Evolutionary conservation across 2,329 filamentous ascomycete genomes (phyloP), one percentile per base, ranked within the genome.

Genomic region (Dothistroma pini): DNA sequence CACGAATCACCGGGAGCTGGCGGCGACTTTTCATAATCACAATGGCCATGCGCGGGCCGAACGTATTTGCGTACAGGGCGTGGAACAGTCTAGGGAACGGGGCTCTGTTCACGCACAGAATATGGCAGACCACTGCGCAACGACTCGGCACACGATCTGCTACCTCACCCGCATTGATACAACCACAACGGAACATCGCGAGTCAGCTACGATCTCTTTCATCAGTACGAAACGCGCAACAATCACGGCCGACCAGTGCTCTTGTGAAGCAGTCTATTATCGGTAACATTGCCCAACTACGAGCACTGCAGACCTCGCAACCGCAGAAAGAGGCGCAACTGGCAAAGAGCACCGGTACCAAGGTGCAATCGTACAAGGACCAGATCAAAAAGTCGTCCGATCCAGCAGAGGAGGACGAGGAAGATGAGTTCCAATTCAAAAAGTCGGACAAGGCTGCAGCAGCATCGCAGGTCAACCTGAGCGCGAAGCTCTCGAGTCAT

Each of bases 391-490:
- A 60, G 31, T 54, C 54, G 12, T 60, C 57, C 22, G 68, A 71
- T 54, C 66, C 69, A 9, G 63, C 62, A n/a, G 78, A 80, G 32
- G 70, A 71, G 10, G 76, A 78, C 41, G 75, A 78, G 31, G 84
- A 85, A 51, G 80, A 85, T 57, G 84, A 88, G 32, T 76, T 80
- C 60, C 85, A 82, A 22, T 91, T 92, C 72, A 83, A 83, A 65
- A 82, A 85, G 69, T 93, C 90, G 61, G 93, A 96, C 74, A 93
- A 89, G 75, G 95, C 93, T 35, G 85, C 88, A 12, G 87, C 91
- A 70, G 95, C 93, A 11, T 89, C 93, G 2, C 89, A 97, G 72
- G 83, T 99, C 68, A 96, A 99, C 74, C 80, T 97, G 69, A 88
- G 88, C 65, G 95, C 95, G 14, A 90, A 90, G 66, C 80, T 99